These are phyloP conservation scores for Tolypocladium ovalisporum DNA, from an alignment of 2,329 filamentous ascomycete species.

Conservation along the genomic window DNA sequence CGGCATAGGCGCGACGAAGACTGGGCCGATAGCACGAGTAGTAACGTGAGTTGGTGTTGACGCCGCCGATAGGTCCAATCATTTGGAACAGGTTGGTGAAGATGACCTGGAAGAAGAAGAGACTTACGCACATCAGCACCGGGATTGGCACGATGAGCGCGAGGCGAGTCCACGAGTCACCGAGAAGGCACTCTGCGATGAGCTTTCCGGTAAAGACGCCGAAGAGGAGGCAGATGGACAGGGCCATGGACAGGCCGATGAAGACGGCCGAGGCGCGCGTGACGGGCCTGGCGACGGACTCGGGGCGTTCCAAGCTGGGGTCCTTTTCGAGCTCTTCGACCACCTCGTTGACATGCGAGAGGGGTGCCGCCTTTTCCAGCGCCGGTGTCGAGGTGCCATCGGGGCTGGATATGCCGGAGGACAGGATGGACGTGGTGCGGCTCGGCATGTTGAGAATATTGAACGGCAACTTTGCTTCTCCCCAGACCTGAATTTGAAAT, in stretches of 20 bases:
- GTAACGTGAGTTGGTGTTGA: constrained; percentile 31
- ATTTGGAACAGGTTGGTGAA: constrained; percentile 30
- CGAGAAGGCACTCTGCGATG: constrained; percentile 25
- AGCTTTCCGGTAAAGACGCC: constrained; percentile 25
- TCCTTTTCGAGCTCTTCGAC: constrained; percentile 14
- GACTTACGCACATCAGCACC: constrained; percentile 20
- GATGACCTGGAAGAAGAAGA: constrained; percentile 34
- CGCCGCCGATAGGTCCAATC: constrained; percentile 34
- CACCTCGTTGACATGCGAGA: constrained; percentile 9
- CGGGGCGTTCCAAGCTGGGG: constrained; percentile 13
- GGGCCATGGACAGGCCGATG: constrained; percentile 23
- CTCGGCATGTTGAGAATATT: constrained; percentile 9
- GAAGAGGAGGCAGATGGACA: constrained; percentile 26
- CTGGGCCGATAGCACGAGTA: constrained; percentile 29
- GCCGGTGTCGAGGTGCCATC: constrained; percentile 8
- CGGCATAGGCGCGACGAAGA: constrained; percentile 18
- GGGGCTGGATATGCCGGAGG: constrained; percentile 7
- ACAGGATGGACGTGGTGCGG: constrained; percentile 6
- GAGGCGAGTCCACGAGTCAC: constrained; percentile 24
- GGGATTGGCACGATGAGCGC: constrained; percentile 23
- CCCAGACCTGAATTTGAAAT: constrained; percentile 13
- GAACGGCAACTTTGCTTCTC: constrained; percentile 5
- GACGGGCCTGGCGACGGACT: constrained; percentile 30
- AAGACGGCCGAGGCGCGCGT: constrained; percentile 24
- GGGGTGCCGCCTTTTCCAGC: constrained; percentile 7